These are phyloP conservation scores for Anthoceros angustus DNA, from an alignment of 225 moss, liverwort and hornwort genomes.

Conservation along the genomic window DNA sequence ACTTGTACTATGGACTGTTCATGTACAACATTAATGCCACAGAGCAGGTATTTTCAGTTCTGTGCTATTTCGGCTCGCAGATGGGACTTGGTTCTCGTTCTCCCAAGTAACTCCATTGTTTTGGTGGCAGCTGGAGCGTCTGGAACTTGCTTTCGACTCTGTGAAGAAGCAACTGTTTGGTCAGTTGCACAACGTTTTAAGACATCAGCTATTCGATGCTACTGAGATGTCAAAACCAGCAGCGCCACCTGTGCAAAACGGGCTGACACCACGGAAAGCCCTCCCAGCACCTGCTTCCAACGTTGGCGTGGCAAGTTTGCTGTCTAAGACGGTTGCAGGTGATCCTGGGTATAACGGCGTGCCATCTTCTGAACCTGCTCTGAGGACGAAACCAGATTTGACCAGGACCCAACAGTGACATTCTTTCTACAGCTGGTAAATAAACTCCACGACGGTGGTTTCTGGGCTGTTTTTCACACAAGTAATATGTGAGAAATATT, in stretches of 20 bases:
- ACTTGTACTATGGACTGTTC: conserved; percentile 95
- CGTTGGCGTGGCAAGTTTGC: neutral
- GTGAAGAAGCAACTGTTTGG: conserved; percentile 81
- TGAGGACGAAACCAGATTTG: too few species aligned
- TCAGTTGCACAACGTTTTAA: conserved; percentile 51
- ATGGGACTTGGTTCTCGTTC: neutral
- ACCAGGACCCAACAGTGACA: too few species aligned
- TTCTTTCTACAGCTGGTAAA: too few species aligned
- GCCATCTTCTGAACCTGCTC: too few species aligned
- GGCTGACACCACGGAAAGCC: neutral
- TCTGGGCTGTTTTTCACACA: too few species aligned
- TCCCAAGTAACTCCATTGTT: neutral
- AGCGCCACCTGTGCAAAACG: neutral
- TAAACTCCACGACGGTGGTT: too few species aligned
- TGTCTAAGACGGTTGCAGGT: too few species aligned
- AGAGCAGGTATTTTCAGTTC: conserved; percentile 45
- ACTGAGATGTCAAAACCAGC: neutral
- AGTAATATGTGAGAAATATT: too few species aligned
- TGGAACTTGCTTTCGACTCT: conserved; percentile 77
- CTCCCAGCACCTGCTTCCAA: neutral
- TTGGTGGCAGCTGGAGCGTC: conserved; percentile 51
- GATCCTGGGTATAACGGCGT: too few species aligned
- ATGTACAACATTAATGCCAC: conserved; percentile 90
- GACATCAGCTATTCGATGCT: conserved; percentile 40
- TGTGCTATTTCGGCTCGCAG: neutral